A percentile compares a stretch with the other conserved stretches of the same genome.
Evolutionary conservation across 129 eudicot genomes (phyloP).

Genomic region (Artemisia tridentata): DNA sequence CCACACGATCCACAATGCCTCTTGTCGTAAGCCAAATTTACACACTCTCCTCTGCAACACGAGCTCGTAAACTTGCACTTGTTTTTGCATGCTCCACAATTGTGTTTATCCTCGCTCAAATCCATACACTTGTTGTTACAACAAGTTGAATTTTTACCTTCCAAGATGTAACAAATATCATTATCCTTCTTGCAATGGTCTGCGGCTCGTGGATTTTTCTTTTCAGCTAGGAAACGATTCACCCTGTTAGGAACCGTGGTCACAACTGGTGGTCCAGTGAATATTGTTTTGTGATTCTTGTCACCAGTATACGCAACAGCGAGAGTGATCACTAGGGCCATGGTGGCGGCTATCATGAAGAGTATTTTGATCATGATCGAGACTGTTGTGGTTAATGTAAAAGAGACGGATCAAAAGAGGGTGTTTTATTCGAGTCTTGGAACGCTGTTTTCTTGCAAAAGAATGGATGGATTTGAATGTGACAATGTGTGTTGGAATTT

Average conservation of each 20-base stretch:
- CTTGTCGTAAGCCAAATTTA: conserved; percentile 57
- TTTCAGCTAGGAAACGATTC: conserved; percentile 50
- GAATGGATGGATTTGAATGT: background rate
- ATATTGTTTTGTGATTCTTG: background rate
- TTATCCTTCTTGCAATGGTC: conserved; percentile 60
- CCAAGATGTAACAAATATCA: conserved; percentile 40
- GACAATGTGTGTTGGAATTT: background rate
- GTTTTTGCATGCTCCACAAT: conserved; percentile 71
- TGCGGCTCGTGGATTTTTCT: conserved; percentile 46
- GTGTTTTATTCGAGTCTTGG: background rate
- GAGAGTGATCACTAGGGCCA: conserved; percentile 45
- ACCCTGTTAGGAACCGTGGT: conserved; percentile 29
- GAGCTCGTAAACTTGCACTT: conserved; percentile 47
- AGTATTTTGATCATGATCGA: conserved; percentile 25
- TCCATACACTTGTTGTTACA: conserved; percentile 72
- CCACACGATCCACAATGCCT: conserved; percentile 67
- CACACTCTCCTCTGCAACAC: conserved; percentile 66
- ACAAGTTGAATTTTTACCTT: conserved; percentile 46
- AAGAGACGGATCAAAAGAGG: too few species aligned
- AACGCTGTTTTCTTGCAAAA: background rate
- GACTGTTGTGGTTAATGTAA: conserved; percentile 13
- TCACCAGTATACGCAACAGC: background rate
- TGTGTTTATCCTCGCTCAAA: conserved; percentile 34
- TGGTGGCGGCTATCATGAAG: conserved; percentile 36
- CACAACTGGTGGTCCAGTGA: background rate